Percentiles rank a stretch among this genome's conserved stretches.
Evolutionary conservation across 176 grass and related monocot species (phyloP).

Genomic region (Musa schizocarpa): DNA sequence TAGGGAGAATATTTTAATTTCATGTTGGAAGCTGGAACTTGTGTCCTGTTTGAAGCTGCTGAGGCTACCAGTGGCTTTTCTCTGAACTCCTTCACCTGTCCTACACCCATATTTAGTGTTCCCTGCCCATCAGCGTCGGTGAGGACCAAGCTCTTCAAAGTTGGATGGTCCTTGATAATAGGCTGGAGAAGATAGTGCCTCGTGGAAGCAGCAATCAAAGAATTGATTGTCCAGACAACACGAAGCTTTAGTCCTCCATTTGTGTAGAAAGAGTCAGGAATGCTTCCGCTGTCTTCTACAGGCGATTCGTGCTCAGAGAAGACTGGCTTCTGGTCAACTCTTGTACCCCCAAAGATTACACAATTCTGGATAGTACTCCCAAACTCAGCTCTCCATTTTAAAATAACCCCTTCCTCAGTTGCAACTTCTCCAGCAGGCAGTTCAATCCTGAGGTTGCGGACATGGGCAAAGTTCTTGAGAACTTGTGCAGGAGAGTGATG

Average conservation of each 20-base stretch:
- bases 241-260: conserved; percentile 84
- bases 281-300: conserved; percentile 71
- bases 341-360: conserved; percentile 69
- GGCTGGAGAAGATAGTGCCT: conserved; percentile 75
- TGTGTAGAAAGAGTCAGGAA: conserved; percentile 90
- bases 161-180: conserved; percentile 80
- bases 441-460: conserved; percentile 59
- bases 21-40: conserved; percentile 90
- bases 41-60: conserved; percentile 77
- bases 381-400: conserved; percentile 89
- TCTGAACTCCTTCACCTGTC: conserved; percentile 84
- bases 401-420: conserved; percentile 64
- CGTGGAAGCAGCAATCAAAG: conserved; percentile 79
- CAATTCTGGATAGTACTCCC: conserved; percentile 86
- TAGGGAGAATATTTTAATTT: conserved; percentile 78
- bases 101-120: conserved; percentile 59
- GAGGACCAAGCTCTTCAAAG: conserved; percentile 59
- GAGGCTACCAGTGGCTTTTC: conserved; percentile 63
- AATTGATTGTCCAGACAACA: conserved; percentile 95
- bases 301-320: conserved; percentile 23
- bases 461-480: conserved; percentile 53
- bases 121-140: conserved; percentile 69
- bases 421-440: conserved; percentile 73
- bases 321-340: conserved; percentile 34
- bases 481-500: conserved; percentile 84